Percentiles rank a stretch among this genome's conserved stretches.
These are phyloP conservation scores for Globisporangium takayamanum DNA, from an alignment of 352 stramenopile genomes.

Conservation along the genomic window DNA sequence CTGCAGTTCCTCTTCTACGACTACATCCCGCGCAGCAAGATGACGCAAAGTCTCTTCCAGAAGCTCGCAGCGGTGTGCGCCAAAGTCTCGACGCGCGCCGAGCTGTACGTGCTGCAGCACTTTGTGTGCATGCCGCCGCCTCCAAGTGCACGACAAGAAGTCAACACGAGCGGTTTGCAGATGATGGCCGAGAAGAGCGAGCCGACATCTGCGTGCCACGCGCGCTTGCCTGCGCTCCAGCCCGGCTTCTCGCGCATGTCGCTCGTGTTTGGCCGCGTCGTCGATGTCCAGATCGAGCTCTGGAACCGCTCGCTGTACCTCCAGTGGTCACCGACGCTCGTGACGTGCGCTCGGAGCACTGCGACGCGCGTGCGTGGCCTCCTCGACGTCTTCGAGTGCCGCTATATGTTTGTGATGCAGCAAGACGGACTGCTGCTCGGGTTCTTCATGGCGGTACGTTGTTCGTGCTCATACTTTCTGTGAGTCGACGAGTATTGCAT, in stretches of 20 bases:
- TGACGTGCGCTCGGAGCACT: constrained; percentile 3
- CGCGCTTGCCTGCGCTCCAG: constrained; percentile 5
- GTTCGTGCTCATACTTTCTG: background rate
- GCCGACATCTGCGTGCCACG: constrained; percentile 4
- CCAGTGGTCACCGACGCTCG: constrained; percentile 24
- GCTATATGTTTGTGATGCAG: constrained; percentile 67
- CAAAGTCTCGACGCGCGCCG: constrained; percentile 30
- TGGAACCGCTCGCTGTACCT: constrained; percentile 66
- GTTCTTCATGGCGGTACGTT: constrained; percentile 38
- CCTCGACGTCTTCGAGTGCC: constrained; percentile 37
- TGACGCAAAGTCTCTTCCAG: constrained; percentile 45
- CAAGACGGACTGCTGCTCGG: constrained; percentile 51
- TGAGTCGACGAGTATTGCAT: background rate
- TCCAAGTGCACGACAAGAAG: constrained; percentile 5
- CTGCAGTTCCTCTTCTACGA: constrained; percentile 80
- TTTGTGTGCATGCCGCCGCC: constrained; percentile 33
- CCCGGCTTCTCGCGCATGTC: constrained; percentile 33
- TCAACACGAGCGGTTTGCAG: constrained; percentile 7
- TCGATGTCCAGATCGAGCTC: constrained; percentile 51
- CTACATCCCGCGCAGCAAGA: constrained; percentile 47
- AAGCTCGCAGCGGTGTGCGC: constrained; percentile 28
- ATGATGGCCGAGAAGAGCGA: constrained; percentile 25
- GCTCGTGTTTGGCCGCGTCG: constrained; percentile 46
- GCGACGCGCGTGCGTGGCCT: constrained; percentile 18
- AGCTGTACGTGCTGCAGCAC: constrained; percentile 55